Conservation (phyloP, 257 asterid genomes). For the Nicotiana tomentosiformis region DNA sequence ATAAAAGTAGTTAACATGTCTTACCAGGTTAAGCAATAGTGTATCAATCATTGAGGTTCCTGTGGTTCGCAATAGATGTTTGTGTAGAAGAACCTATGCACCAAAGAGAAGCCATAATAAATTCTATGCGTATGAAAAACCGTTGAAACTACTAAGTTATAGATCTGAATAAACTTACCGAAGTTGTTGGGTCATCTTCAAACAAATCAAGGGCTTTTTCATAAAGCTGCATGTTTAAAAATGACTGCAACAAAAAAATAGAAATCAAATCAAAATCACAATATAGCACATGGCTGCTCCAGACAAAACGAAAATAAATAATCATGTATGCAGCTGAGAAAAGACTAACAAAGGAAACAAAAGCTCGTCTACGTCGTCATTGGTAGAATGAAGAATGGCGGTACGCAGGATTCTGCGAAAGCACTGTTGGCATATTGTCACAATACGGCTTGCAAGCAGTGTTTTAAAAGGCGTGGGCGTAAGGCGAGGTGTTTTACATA, state of each 20-base stretch:
- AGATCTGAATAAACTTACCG: constrained; percentile 45
- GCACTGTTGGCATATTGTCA: neutral
- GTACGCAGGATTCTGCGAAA: neutral
- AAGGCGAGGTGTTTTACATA: no score
- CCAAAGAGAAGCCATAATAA: constrained; percentile 1
- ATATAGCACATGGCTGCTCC: neutral
- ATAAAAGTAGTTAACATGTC: constrained; percentile 12
- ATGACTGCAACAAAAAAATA: constrained; percentile 38
- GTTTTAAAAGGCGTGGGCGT: no score
- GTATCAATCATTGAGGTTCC: constrained; percentile 71
- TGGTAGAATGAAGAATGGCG: neutral
- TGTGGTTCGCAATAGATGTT: constrained; percentile 79
- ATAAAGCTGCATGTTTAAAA: constrained; percentile 81
- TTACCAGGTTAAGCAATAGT: constrained; percentile 76
- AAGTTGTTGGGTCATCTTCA: constrained; percentile 80
- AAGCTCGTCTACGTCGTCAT: neutral
- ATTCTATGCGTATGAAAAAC: neutral
- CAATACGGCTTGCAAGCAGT: neutral
- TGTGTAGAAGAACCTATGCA: constrained; percentile 68
- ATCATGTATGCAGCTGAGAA: neutral
- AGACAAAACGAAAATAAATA: neutral
- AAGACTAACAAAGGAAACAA: neutral
- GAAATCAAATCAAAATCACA: constrained; percentile 14
- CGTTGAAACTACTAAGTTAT: constrained; percentile 5
- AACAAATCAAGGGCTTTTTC: constrained; percentile 90